A percentile compares a stretch with the other conserved stretches of the same genome.
These are phyloP conservation scores for Gymnopilus dilepis DNA, from an alignment of 768 basidiomycete species.

Conservation along the genomic window DNA sequence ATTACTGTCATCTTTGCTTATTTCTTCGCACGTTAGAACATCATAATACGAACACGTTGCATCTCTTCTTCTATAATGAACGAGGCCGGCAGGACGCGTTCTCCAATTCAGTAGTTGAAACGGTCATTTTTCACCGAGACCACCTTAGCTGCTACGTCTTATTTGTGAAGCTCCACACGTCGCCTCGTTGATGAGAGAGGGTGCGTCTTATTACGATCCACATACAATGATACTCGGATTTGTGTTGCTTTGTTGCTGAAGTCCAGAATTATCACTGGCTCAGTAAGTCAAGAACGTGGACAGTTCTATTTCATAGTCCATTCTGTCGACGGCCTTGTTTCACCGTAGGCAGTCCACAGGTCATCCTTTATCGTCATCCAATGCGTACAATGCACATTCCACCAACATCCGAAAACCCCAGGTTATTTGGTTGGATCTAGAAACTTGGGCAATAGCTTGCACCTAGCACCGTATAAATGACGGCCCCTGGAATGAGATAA, in stretches of 20 bases:
- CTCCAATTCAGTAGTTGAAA: not conserved
- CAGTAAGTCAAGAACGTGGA: not conserved
- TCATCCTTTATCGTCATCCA: not conserved
- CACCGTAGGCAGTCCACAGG: not conserved
- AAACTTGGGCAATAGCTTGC: not conserved
- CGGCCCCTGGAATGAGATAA: not conserved
- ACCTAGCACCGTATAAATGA: not conserved
- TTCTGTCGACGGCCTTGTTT: not conserved
- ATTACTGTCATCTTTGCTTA: not conserved
- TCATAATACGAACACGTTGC: not conserved
- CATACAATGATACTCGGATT: not conserved
- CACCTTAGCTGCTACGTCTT: not conserved
- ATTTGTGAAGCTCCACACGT: not conserved
- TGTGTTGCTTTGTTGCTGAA: not conserved
- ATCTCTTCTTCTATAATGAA: not conserved
- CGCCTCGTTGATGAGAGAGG: slow-evolving; percentile 2
- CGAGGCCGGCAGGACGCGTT: not conserved
- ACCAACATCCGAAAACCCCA: not conserved
- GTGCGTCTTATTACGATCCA: not conserved
- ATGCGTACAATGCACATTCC: not conserved
- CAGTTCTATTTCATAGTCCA: not conserved
- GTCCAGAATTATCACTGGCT: not conserved
- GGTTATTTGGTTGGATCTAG: not conserved
- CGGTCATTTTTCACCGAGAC: not conserved
- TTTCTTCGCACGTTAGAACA: not conserved